Conservation (phyloP, 352 stramenopile species). For the Globisporangium recalcitrans region DNA sequence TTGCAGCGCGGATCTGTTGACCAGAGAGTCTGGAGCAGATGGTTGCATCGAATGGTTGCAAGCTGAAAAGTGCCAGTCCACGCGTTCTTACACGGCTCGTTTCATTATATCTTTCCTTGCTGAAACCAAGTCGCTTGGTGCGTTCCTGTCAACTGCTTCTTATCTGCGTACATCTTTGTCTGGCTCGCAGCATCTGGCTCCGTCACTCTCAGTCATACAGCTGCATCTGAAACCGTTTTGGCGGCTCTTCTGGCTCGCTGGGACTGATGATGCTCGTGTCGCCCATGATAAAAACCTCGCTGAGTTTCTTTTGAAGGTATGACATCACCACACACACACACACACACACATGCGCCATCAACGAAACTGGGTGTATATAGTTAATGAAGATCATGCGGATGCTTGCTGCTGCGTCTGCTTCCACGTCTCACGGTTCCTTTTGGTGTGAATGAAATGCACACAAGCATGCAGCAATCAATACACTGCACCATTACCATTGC, state of each 20-base stretch:
- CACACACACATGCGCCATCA: neutral
- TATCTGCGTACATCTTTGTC: neutral
- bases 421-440: neutral
- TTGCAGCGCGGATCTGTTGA: neutral
- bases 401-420: neutral
- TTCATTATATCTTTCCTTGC: neutral
- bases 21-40: neutral
- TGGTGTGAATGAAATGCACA: neutral
- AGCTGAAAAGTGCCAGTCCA: neutral
- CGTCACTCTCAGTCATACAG: conserved; percentile 1
- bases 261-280: conserved; percentile 5
- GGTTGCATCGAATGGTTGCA: neutral
- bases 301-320: neutral
- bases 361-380: conserved; percentile 5
- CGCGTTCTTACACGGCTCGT: neutral
- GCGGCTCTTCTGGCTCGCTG: neutral
- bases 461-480: neutral
- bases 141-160: neutral
- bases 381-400: neutral
- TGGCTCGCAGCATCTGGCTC: neutral
- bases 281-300: conserved; percentile 10
- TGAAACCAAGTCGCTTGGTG: neutral
- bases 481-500: neutral
- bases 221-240: conserved; percentile 5
- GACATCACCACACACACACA: neutral